These are phyloP conservation scores for Phytophthora syringae DNA, from an alignment of 352 stramenopile genomes.

Conservation along the genomic window DNA sequence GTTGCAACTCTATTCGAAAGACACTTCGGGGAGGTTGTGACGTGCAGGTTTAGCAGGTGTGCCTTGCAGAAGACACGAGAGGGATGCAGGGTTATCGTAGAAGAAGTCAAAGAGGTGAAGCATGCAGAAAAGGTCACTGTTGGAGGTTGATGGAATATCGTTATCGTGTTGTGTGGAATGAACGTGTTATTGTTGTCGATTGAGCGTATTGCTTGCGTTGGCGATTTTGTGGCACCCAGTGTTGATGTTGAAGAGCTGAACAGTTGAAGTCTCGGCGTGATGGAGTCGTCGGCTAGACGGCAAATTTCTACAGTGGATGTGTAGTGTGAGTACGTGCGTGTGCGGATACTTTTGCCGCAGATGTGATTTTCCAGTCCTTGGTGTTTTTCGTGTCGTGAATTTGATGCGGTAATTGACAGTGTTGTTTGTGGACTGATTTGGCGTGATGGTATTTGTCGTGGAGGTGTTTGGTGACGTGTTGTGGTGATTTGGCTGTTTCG, in stretches of 20 bases:
- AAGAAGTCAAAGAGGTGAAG: no score
- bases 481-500: not conserved
- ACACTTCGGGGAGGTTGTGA: conserved; percentile 28
- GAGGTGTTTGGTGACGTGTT: not conserved
- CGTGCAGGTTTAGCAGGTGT: conserved; percentile 17
- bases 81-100: no score
- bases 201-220: not conserved
- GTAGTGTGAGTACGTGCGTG: no score
- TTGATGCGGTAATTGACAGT: not conserved
- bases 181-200: no score
- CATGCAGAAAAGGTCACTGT: no score
- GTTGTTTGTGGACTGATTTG: not conserved
- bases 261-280: not conserved
- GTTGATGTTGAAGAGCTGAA: no score
- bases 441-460: not conserved
- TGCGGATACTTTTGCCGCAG: not conserved
- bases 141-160: not conserved
- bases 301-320: no score
- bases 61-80: not conserved
- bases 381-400: not conserved
- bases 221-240: not conserved
- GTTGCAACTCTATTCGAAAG: conserved; percentile 5
- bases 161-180: not conserved
- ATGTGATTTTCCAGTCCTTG: not conserved
- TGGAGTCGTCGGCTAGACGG: no score